Percentiles rank a stretch among this genome's conserved stretches.
These are phyloP conservation scores for Arachnomyces sp. DNA, from an alignment of 2,329 filamentous ascomycete genomes.

Conservation along the genomic window DNA sequence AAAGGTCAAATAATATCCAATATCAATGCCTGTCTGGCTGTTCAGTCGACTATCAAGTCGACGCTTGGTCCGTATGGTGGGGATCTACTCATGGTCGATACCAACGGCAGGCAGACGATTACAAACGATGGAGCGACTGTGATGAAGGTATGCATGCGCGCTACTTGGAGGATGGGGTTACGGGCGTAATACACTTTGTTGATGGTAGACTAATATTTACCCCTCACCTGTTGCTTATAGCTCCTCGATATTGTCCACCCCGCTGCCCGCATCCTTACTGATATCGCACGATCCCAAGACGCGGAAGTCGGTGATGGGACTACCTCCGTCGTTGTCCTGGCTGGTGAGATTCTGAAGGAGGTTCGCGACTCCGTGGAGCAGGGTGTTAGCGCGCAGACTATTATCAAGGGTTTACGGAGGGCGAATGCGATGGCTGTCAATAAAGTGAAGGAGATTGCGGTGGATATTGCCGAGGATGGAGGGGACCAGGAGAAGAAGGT, in stretches of 20 bases:
- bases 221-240: conserved; percentile 39
- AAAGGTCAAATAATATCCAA: conserved; percentile 95
- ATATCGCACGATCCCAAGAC: conserved; percentile 97
- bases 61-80: conserved; percentile 95
- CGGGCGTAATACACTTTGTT: conserved; percentile 1
- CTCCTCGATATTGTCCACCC: conserved; percentile 98
- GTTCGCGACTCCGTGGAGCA: conserved; percentile 93
- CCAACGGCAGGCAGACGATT: conserved; percentile 92
- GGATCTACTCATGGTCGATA: conserved; percentile 90
- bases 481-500: conserved; percentile 76
- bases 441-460: conserved; percentile 96
- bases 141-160: conserved; percentile 66
- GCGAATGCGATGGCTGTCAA: conserved; percentile 88
- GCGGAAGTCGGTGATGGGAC: conserved; percentile 98
- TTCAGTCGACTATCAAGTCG: conserved; percentile 90
- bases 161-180: conserved; percentile 1
- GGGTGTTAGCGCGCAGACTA: conserved; percentile 92
- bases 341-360: conserved; percentile 97
- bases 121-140: conserved; percentile 98
- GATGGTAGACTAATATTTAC: conserved; percentile 7
- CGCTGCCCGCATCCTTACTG: conserved; percentile 90
- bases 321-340: conserved; percentile 91
- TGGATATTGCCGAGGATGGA: conserved; percentile 60
- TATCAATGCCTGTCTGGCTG: conserved; percentile 94
- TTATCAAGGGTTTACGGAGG: conserved; percentile 90